Evolutionary conservation across 805 yeast species (phyloP), one percentile per base, ranked within the genome.

Genomic region (Candida quercuum): DNA sequence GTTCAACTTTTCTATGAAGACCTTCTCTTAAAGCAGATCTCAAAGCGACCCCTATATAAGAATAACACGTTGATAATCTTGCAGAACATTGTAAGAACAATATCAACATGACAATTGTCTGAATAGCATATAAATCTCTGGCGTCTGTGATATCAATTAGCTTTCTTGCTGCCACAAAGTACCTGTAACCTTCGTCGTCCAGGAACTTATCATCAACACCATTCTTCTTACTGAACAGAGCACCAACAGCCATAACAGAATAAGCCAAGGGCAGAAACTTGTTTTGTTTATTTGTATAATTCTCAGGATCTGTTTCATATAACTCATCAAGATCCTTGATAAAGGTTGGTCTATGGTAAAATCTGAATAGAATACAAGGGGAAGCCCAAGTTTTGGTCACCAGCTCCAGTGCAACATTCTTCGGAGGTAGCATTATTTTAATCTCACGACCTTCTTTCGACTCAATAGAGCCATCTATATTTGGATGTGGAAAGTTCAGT

Each of bases 41-140:
- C 46, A 88, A 65, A 0, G 95, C 96, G 33, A 86, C 82, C 8
- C 96, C 96, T 46, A 88, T 85, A 58, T 86, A 88, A 0, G 95
- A 80, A 58, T 88, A 88, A 59, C 96, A 88, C 0, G 95, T 86
- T 0, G 95, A 83, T 37, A 88, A 64, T 40, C 95, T 69, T 0
- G 96, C 95, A 2, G 95, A 83, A 55, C 94, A 87, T 59, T 88
- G 96, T 37, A 89, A 64, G 57, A 87, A 88, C 45, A 88, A 69
- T 29, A 86, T 81, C 68, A 88, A 67, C 91, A 88, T 83, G 24
- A 87, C 82, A 28, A 86, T 78, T 0, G 95, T 81, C 60, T 88
- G 95, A 43, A 87, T 86, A 10, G 93, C 81, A 48, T 78, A 79
- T 15, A 86, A 69, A 56, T 86, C 95, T 13, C 88, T 74, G 2